Evolutionary conservation across 1,139 yeast genomes (phyloP), one percentile per base, ranked within the genome.

Genomic region (Pichia cactophila): DNA sequence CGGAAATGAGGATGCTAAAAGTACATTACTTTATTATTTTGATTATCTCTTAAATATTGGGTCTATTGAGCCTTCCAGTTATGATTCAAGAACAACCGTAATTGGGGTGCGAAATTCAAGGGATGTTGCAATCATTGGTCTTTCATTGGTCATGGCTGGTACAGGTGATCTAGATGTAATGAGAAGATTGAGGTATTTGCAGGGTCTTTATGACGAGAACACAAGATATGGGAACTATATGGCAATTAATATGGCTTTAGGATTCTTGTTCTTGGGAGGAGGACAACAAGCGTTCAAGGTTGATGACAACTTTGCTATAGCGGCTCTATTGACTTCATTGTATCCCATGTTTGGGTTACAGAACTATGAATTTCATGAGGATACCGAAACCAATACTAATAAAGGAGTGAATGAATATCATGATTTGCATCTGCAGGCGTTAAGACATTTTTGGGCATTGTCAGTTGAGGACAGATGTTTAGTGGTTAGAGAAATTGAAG

Each of bases 371-470:
- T 42, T 48, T 16, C 44, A 44, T 5, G 68, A 67, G 35, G 60
- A 58, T 26, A 5, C 37, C 14, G 40, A 41, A 4, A 46, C 40
- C 23, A 45, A 46, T 12, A 26, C 37, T 8, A 68, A 70, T 50
- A 38, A 38, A 23, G 28, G 16, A 8, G 29, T 20, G 3, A 38
- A 38, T 23, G 28, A 38, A 10, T 20, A 11, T 38, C 28, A 20
- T 7, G 81, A 77, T 49, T 77, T 83, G 16, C 88, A 86, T 61
- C 68, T 92, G 49, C 96, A 89, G 63, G 96, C 95, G 1, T 70
- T 90, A 43, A 74, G 96, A 45, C 95, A 89, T 64, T 83, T 94
- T 56, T 94, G 98, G 97, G 86, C 90, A 0, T 69, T 92, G 54
- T 79, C 95, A 0, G 84, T 86, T 9, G 92, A 84, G 57, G 83